Evolutionary conservation across 768 basidiomycete species (phyloP).

Genomic region (Tubosaeta brunneosetosa): DNA sequence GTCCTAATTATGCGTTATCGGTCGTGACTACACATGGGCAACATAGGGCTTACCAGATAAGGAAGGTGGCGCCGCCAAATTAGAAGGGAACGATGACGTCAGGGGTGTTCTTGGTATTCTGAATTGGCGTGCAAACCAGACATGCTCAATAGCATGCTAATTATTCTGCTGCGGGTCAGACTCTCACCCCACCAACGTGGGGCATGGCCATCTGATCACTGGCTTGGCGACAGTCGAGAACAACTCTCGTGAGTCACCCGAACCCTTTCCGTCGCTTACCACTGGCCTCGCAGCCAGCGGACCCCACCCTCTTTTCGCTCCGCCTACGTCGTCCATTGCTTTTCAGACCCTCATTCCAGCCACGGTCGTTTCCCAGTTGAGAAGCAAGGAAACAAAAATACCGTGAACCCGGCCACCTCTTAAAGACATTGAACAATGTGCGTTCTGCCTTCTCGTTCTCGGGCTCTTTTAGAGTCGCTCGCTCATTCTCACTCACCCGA

Average conservation of each 20-base stretch:
- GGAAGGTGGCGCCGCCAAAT: slow-evolving; percentile 11
- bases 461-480: background rate
- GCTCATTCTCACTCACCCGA: too few relatives aligned
- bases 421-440: slow-evolving; percentile 1
- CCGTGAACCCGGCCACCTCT: too few relatives aligned
- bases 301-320: background rate
- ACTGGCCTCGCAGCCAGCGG: background rate
- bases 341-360: background rate
- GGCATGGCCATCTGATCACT: slow-evolving; percentile 3
- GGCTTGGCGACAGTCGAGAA: background rate
- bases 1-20: too few relatives aligned
- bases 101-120: slow-evolving; percentile 11
- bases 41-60: background rate
- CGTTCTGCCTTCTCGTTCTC: background rate
- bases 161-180: slow-evolving; percentile 1
- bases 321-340: background rate
- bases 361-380: background rate
- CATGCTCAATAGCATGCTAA: background rate
- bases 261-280: background rate
- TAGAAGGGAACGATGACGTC: slow-evolving; percentile 17
- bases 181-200: background rate
- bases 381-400: too few relatives aligned
- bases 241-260: background rate
- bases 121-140: background rate
- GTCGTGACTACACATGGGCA: too few relatives aligned